Conservation (phyloP, 257 asterid species). For the Nicotiana sylvestris region DNA sequence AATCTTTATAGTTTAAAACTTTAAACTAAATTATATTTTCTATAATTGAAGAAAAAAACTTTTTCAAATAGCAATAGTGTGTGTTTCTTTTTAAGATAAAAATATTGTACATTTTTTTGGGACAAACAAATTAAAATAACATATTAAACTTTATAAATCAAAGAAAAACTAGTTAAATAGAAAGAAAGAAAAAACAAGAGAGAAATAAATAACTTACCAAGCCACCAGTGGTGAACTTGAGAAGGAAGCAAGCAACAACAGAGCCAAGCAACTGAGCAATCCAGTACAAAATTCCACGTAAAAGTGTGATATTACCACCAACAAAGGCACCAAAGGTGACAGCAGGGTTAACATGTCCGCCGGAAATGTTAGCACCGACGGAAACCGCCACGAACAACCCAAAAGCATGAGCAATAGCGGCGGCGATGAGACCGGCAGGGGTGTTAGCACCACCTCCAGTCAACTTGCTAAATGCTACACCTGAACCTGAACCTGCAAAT, state of each 20-base stretch:
- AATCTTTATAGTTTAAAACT: too few species aligned
- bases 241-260: constrained; percentile 32
- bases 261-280: constrained; percentile 37
- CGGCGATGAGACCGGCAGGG: constrained; percentile 30
- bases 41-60: too few species aligned
- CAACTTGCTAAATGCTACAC: constrained; percentile 35
- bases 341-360: constrained; percentile 39
- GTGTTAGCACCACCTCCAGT: constrained; percentile 24
- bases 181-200: not conserved
- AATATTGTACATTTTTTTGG: too few species aligned
- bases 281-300: constrained; percentile 40
- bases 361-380: constrained; percentile 30
- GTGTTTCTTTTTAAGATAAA: too few species aligned
- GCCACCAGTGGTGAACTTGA: constrained; percentile 31
- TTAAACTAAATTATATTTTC: too few species aligned
- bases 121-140: too few species aligned
- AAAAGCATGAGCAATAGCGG: constrained; percentile 29
- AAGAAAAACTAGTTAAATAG: not conserved
- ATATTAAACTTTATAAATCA: too few species aligned
- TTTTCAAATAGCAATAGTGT: too few species aligned
- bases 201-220: constrained; percentile 16
- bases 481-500: constrained; percentile 40
- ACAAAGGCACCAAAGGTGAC: constrained; percentile 37
- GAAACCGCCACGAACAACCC: constrained; percentile 34
- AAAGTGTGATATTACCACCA: constrained; percentile 37